Evolutionary conservation across 805 yeast species (phyloP), one percentile per base, ranked within the genome.

Genomic region (Pichia nakasei): DNA sequence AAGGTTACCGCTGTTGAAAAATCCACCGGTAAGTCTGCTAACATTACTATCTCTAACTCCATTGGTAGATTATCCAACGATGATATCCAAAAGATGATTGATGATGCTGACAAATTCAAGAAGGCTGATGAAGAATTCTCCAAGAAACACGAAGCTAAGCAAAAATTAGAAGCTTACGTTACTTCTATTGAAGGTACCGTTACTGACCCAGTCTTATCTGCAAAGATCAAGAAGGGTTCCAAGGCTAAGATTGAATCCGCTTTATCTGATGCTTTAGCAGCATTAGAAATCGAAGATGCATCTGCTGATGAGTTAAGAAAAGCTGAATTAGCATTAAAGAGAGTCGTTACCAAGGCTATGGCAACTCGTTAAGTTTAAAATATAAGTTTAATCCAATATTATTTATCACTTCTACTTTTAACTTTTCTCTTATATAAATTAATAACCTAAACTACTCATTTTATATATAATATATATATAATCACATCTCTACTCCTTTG

Each of bases 331-430:
- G 82, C 88, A 72, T 85, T 93, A 72, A 93, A 93, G 88, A 86
- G 98, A 75, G 96, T 91, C 67, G 97, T 91, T 70, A 91, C 96
- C 80, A 91, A 88, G 80, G 97, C 97, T 71, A 85, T 89, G 88
- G 85, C 96, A 63, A 79, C 96, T 72, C 96, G 96, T 80, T 85
- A 83, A 81, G 73, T n/a, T 21, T 19, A 17, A 29, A 29, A 29
- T 29, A 9, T 29, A 29, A 29, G 17, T 13, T 9, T 17, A 13
- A 29, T 29, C 13, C 32, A 29, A 24, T 29, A 26, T 22, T 41
- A 22, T 24, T 20, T 19, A n/a, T 29, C 19, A 34, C 18, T 19
- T n/a, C 19, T 32, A 21, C 31, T 22, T 32, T 22, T n/a, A 29
- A 18, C 34, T 27, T 31, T 38, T 35, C 20, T 38, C 11, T 20